Base-by-base conservation (phyloP, 768 basidiomycete genomes). In the Ramaria sp. region DNA sequence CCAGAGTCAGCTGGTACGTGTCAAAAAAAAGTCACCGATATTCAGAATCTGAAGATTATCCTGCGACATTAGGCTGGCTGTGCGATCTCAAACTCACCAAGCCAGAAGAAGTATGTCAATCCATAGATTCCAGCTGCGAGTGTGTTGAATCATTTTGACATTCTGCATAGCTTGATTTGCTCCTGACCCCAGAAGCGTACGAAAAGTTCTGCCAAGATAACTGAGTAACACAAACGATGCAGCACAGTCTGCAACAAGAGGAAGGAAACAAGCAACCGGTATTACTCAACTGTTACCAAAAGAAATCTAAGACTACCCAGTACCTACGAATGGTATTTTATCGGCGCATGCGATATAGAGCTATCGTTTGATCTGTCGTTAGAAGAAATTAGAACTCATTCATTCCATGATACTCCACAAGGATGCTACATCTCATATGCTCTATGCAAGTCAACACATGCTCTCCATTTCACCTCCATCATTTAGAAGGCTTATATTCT, bases 71-170 rank as follows among this genome's bases (percentile, higher is more conserved):
- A 97, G 94, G 95, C 54, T 99, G 95, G 95, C 80, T 99, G 44
- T 93, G 86, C 81, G 94, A 89, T 74, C 84, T 99, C 63, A 81
- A 85, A 66, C 67, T 96, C 43, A 78, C 85, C 20, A 69, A 88
- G 56, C 83, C 85, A 5, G 68, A 74, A 1, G 88, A 98, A 78
- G 88, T 92, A 66, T 38, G 74, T 56, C 13, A 16, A 9, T 47
- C 38, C 38, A 10, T 15, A 15, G 18, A 37, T 28, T 22, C 38
- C 38, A 1, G 48, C 7, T 27, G 48, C 7, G 36, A 25, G 13
- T 34, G 30, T 34, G 32, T 13, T 34, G 13, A n/a, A 22, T 22
- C 50, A 27, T 51, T 15, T 55, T 12, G 42, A 20, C 36, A 47
- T 54, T 48, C 13, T 44, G 32, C 7, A 18, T 60, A 90, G 88